Conservation (phyloP, 2,329 filamentous ascomycete genomes). For the Fusarium guadeloupense region DNA sequence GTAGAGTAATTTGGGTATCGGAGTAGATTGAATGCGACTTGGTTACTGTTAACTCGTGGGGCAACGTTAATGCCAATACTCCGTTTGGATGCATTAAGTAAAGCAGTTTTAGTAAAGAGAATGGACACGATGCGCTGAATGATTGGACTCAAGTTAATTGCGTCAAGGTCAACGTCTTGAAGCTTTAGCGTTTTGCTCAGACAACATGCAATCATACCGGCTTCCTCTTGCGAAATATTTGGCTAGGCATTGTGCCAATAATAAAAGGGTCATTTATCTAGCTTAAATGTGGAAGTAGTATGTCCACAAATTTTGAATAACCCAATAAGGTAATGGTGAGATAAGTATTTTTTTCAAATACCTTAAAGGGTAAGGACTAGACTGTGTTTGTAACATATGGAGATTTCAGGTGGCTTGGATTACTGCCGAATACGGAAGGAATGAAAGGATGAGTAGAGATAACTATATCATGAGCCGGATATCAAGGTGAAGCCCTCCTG, state of each 20-base stretch:
- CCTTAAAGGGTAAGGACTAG: too few species aligned
- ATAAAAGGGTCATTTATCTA: background rate
- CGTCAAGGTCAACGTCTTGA: slow-evolving; percentile 40
- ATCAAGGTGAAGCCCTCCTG: background rate
- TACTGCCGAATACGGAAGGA: background rate
- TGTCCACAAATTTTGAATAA: background rate
- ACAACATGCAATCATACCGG: background rate
- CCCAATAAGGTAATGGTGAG: background rate
- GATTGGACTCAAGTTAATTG: slow-evolving; percentile 46
- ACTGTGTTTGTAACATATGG: too few species aligned
- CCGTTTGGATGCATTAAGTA: slow-evolving; percentile 50
- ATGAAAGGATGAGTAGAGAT: background rate
- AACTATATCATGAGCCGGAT: background rate
- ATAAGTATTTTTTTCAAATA: too few species aligned
- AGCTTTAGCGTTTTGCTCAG: background rate
- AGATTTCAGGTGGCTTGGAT: too few species aligned
- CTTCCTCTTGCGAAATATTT: background rate
- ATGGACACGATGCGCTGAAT: slow-evolving; percentile 45
- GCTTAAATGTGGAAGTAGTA: background rate
- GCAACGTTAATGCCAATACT: slow-evolving; percentile 38
- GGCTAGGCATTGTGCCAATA: background rate
- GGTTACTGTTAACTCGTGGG: slow-evolving; percentile 66
- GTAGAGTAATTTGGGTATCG: slow-evolving; percentile 35
- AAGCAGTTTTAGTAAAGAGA: slow-evolving; percentile 46
- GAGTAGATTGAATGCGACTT: slow-evolving; percentile 68